Conservation (phyloP, 1,284 basidiomycete genomes). For the Tilletia horrida region DNA sequence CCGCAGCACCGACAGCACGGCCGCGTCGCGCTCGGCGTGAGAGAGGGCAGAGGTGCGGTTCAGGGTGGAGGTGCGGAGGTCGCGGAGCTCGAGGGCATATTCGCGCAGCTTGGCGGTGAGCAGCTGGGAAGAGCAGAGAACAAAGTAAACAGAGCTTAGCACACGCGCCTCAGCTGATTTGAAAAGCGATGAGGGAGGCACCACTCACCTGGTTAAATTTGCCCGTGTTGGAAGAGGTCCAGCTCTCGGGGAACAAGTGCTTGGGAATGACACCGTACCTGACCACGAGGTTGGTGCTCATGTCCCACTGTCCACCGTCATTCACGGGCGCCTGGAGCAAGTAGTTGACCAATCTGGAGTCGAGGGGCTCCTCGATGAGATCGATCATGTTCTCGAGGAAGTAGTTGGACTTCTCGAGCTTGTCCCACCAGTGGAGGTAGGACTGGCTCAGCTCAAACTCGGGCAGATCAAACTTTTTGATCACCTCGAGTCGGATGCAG, state of each 20-base stretch:
- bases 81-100: conserved; percentile 76
- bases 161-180: no score
- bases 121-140: conserved; percentile 56
- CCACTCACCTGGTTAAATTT: conserved; percentile 64
- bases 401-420: conserved; percentile 91
- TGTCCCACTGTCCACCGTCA: conserved; percentile 75
- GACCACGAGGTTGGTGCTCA: conserved; percentile 72
- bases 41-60: conserved; percentile 26
- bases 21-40: conserved; percentile 29
- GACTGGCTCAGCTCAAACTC: conserved; percentile 87
- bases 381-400: conserved; percentile 85
- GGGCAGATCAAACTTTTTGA: conserved; percentile 77
- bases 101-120: conserved; percentile 87
- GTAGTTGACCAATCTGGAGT: conserved; percentile 75
- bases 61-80: conserved; percentile 57
- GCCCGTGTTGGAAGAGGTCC: conserved; percentile 71
- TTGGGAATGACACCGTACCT: conserved; percentile 58
- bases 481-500: conserved; percentile 75
- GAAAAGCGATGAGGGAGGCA: no score
- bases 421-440: conserved; percentile 69
- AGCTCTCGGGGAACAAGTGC: conserved; percentile 77
- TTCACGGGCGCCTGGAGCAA: conserved; percentile 74
- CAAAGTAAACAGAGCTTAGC: no score
- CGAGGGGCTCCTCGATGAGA: conserved; percentile 73
- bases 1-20: conserved; percentile 46